Conservation (phyloP, 2,329 filamentous ascomycete species). For the Fusarium bulbicola region DNA sequence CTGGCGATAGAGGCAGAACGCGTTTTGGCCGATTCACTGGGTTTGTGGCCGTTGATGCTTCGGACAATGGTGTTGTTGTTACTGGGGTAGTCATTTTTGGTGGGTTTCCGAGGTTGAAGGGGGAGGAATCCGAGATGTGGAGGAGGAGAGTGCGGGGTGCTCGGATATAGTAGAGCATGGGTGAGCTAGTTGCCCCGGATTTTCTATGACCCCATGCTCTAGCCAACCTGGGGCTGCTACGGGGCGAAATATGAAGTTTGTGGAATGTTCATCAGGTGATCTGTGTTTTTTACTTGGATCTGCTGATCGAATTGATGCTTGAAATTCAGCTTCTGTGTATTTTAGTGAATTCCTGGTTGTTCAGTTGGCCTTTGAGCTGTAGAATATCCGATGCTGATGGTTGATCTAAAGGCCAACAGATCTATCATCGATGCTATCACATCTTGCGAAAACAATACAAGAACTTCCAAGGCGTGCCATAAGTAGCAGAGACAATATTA, state of each 20-base stretch:
- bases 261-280: neutral
- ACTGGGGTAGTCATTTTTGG: slow-evolving; percentile 13
- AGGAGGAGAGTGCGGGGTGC: neutral
- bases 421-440: accelerated
- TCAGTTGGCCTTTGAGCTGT: too few species aligned
- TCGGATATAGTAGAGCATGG: neutral
- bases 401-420: accelerated
- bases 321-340: accelerated
- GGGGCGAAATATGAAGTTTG: neutral
- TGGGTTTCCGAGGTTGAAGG: slow-evolving; percentile 26
- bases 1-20: slow-evolving; percentile 8
- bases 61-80: slow-evolving; percentile 26
- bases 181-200: neutral
- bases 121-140: slow-evolving; percentile 2
- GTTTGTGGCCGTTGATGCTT: slow-evolving; percentile 15
- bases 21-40: slow-evolving; percentile 12
- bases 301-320: neutral
- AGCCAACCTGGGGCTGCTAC: neutral
- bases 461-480: too few species aligned
- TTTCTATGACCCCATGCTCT: neutral
- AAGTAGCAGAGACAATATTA: accelerated
- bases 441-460: too few species aligned
- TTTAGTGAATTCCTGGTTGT: accelerated
- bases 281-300: neutral
- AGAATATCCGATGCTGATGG: too few species aligned